phyloP scores from a whole-genome alignment of 2,329 filamentous ascomycete genomes.

The Rosellinia necatrix region DNA sequence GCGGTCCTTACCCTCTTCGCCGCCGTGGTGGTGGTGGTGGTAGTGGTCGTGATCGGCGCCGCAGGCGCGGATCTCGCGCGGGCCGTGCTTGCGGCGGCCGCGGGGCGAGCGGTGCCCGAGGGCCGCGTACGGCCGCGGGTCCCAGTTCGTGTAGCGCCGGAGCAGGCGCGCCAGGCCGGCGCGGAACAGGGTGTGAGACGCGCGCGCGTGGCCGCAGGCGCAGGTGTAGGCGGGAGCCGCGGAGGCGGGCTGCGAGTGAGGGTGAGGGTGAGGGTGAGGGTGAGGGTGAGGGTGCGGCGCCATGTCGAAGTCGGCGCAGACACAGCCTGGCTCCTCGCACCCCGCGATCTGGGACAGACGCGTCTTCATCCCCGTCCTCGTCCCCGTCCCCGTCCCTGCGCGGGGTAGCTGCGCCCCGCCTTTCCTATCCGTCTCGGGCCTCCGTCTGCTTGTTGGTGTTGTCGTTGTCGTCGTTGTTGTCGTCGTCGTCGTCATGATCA shows the following conservation, averaged over 20 bases:
- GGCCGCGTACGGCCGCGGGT: not conserved
- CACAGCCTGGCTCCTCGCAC: conserved; percentile 1
- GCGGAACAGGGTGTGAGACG: not conserved
- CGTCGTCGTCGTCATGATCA: no score
- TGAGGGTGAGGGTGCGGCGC: not conserved
- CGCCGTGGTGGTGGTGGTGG: not conserved
- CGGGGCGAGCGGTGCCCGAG: not conserved
- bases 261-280: no score
- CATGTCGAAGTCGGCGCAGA: conserved; percentile 11
- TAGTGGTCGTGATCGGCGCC: not conserved
- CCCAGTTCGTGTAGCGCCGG: conserved; percentile 18
- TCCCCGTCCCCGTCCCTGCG: no score
- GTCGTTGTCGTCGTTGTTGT: conserved; percentile 1
- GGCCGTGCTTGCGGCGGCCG: not conserved
- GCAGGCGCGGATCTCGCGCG: conserved; percentile 4
- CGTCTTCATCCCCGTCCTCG: conserved; percentile 1
- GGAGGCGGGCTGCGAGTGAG: not conserved
- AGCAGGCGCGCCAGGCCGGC: conserved; percentile 1
- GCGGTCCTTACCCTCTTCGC: no score
- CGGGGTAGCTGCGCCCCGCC: no score
- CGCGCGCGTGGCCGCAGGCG: conserved; percentile 12
- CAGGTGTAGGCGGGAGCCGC: not conserved
- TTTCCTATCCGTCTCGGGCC: no score
- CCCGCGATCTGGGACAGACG: conserved; percentile 2
- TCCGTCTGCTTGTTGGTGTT: no score